These are phyloP conservation scores for Exsudoporus floridanus DNA, from an alignment of 1,284 basidiomycete species.

Conservation along the genomic window DNA sequence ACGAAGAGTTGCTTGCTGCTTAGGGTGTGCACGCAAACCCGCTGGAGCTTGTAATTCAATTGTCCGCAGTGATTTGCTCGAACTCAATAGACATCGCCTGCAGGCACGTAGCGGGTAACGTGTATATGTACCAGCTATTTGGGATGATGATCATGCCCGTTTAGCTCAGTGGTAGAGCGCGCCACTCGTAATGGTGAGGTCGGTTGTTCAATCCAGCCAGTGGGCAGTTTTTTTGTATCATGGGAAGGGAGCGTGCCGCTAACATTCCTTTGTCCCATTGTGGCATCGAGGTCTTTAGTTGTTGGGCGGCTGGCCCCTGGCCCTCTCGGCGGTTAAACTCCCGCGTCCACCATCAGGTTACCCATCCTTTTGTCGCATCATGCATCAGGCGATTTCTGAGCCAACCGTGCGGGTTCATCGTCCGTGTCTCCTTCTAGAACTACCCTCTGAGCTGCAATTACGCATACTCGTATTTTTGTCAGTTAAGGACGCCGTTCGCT, in stretches of 20 bases:
- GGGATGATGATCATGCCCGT: no score
- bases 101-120: no score
- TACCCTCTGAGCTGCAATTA: background rate
- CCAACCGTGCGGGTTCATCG: background rate
- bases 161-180: constrained; percentile 63
- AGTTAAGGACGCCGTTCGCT: background rate
- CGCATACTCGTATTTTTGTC: background rate
- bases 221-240: no score
- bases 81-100: no score
- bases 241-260: background rate
- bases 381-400: background rate
- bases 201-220: constrained; percentile 57
- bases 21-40: constrained; percentile 4
- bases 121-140: no score
- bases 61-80: no score
- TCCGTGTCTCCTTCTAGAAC: background rate
- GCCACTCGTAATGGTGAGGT: constrained; percentile 60
- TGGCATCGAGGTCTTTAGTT: background rate
- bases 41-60: no score
- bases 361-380: background rate
- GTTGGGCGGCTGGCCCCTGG: no score
- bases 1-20: constrained; percentile 71
- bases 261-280: background rate
- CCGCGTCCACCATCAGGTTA: background rate
- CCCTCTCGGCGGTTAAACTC: background rate